A percentile compares a stretch with the other conserved stretches of the same genome.
These are phyloP conservation scores for Crataegus laevigata DNA, from an alignment of 306 rosid species.

Conservation along the genomic window DNA sequence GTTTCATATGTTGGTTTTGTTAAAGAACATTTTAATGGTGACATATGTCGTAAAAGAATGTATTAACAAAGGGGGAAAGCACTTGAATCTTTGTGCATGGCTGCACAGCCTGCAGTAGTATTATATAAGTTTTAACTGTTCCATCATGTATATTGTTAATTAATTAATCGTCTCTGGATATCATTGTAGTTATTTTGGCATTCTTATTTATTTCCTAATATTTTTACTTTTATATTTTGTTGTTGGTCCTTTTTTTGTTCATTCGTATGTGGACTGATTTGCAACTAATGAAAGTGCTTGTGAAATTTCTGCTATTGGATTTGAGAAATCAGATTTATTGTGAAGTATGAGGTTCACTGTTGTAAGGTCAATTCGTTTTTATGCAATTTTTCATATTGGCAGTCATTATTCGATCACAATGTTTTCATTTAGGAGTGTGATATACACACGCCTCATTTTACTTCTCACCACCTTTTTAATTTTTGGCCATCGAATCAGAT, in stretches of 20 bases:
- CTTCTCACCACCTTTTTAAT: too few relatives aligned
- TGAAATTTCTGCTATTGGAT: not conserved
- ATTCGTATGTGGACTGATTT: too few relatives aligned
- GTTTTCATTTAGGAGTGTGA: too few relatives aligned
- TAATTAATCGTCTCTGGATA: not conserved
- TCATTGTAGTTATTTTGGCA: not conserved
- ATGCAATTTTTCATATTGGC: not conserved
- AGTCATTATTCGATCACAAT: not conserved
- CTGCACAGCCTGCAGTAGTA: not conserved
- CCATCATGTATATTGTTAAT: not conserved
- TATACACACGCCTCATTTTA: too few relatives aligned
- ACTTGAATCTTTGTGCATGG: constrained; percentile 24
- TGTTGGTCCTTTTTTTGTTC: too few relatives aligned
- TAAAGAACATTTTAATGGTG: constrained; percentile 14
- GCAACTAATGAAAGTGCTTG: constrained; percentile 1
- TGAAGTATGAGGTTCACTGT: not conserved
- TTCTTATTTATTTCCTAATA: too few relatives aligned
- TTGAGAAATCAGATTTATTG: not conserved
- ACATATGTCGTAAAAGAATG: constrained; percentile 8
- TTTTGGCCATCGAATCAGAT: too few relatives aligned
- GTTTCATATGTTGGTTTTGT: constrained; percentile 16
- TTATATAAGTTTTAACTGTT: not conserved
- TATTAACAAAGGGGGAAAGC: constrained; percentile 6
- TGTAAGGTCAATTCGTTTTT: not conserved
- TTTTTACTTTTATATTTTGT: too few relatives aligned